Evolutionary conservation across 108 stramenopile genomes (phyloP).

Genomic region (Cyclotella atomus): DNA sequence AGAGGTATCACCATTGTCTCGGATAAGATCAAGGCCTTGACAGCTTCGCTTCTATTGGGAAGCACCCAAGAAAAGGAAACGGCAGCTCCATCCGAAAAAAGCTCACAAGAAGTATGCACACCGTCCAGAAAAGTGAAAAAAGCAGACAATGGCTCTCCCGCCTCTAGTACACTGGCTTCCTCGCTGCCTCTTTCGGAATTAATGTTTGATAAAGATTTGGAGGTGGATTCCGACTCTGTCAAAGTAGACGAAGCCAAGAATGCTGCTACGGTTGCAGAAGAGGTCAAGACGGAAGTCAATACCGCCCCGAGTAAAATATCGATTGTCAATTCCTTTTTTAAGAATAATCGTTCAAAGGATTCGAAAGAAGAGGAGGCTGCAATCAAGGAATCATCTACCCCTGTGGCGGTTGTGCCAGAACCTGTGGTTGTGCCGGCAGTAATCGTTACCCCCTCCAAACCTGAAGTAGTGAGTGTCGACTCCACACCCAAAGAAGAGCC

Average conservation of each 20-base stretch:
- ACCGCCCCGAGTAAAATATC: background rate
- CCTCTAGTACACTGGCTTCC: background rate
- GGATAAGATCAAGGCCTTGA: no score
- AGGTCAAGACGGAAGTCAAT: background rate
- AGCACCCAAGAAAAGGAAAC: background rate
- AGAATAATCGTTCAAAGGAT: background rate
- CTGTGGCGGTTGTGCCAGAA: background rate
- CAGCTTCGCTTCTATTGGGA: no score
- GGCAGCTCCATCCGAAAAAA: background rate
- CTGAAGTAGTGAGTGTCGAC: background rate
- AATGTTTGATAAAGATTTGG: background rate
- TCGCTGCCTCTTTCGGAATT: background rate
- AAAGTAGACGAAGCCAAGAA: background rate
- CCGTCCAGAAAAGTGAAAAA: background rate
- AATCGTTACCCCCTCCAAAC: background rate
- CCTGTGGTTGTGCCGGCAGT: background rate
- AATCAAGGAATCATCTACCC: background rate
- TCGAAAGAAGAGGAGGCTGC: background rate
- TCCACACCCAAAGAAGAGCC: background rate
- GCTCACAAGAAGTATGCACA: background rate
- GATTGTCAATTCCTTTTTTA: background rate
- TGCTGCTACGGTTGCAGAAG: no score
- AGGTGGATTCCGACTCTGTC: background rate
- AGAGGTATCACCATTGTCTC: background rate
- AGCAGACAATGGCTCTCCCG: background rate